Evolutionary conservation across 208 protist species (phyloP).

Genomic region (Leishmania tropica): DNA sequence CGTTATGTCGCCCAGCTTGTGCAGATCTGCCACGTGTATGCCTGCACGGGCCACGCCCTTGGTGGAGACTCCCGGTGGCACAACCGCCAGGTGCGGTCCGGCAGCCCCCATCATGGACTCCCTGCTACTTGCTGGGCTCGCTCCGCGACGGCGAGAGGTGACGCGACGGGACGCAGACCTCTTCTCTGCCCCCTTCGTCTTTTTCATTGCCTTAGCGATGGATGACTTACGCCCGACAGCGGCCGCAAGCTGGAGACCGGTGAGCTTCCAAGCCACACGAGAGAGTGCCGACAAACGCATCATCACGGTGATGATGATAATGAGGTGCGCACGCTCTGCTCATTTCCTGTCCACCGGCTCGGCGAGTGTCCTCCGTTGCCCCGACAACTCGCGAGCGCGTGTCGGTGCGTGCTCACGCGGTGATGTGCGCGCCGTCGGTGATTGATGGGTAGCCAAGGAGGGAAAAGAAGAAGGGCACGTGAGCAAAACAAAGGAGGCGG

Average conservation of each 20-base stretch:
- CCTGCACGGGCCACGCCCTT: neutral
- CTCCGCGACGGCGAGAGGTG: neutral
- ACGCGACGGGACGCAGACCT: neutral
- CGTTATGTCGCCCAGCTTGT: neutral
- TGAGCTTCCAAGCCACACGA: neutral
- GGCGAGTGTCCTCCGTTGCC: neutral
- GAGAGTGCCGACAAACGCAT: slow-evolving; percentile 3
- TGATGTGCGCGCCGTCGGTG: neutral
- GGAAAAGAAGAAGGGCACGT: neutral
- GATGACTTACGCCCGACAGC: neutral
- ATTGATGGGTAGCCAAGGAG: neutral
- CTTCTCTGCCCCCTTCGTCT: neutral
- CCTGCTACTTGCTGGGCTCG: neutral
- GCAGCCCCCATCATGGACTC: neutral
- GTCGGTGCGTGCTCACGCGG: neutral
- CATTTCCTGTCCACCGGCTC: neutral
- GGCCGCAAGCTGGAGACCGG: neutral
- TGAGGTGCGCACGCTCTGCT: neutral
- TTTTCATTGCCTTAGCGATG: neutral
- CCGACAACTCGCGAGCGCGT: neutral
- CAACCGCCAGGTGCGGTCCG: neutral
- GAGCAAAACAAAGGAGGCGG: neutral
- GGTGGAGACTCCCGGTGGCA: neutral
- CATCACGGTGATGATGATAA: neutral
- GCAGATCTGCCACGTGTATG: neutral